Evolutionary conservation across 768 basidiomycete genomes (phyloP), one percentile per base, ranked within the genome.

Genomic region (Boletus sp.): DNA sequence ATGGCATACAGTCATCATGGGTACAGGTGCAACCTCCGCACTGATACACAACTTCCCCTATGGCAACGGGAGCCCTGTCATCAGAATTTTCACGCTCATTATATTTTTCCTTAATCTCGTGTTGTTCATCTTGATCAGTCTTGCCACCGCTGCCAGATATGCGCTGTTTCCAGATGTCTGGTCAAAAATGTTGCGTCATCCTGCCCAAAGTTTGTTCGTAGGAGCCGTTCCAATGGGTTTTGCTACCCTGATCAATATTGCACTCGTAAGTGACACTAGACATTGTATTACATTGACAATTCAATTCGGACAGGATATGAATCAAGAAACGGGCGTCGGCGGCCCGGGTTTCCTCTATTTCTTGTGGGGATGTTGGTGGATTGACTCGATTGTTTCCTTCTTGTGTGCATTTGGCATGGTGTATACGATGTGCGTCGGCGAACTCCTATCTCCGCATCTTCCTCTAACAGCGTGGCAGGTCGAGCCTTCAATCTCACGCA

Each of bases 291-390:
- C 15, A 8, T 33, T 1, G 1, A 41, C 17, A 17, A 45, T 41
- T 55, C 18, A 55, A 44, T 36, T 33, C 12, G 41, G 17, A 15
- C 47, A 73, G 64, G 63, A 69, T 44, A 65, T 73, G 32, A 67
- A 78, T 54, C 70, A 74, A 61, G 67, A 74, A 53, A 68, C 65
- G 47, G 72, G 71, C 18, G 63, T 75, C 36, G 79, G 76, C 3
- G 73, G 75, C 9, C 57, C n/a, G 1, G 51, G 57, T 10, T 73
- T 80, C 39, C 68, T 80, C 33, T 78, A 72, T 52, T 67, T 73
- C 33, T 56, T 80, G 30, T 80, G 81, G 75, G 80, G 68, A 18
- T 70, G 79, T 45, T 84, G 82, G 82, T 83, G 80, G 81, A 40
- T 80, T 24, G 78, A 80, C 59, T 72, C 72, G 1, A 47, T 67